Evolutionary conservation across 23 red algal species (phyloP).

Genomic region (Gracilaria caudata): DNA sequence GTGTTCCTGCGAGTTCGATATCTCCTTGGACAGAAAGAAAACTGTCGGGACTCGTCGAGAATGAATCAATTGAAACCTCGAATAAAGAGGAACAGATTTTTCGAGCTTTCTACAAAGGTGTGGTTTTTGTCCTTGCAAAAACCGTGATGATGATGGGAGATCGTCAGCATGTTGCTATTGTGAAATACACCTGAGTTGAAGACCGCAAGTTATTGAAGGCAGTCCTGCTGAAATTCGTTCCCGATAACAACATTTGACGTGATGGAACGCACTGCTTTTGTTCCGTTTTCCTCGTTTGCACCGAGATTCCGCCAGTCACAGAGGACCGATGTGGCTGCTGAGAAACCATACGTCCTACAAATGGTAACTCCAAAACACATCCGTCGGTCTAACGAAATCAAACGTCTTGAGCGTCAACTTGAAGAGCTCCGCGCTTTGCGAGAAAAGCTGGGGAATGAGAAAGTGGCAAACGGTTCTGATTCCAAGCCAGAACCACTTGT

Average conservation of each 20-base stretch:
- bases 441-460: slow-evolving; percentile 25
- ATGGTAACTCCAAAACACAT: slow-evolving; percentile 52
- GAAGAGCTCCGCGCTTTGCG: slow-evolving; percentile 54
- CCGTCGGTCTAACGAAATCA: slow-evolving; percentile 48
- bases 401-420: slow-evolving; percentile 44
- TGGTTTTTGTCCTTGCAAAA: too few relatives aligned
- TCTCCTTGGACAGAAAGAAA: too few relatives aligned
- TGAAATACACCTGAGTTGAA: too few relatives aligned
- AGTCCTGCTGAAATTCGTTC: background rate
- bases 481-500: background rate
- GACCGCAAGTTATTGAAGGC: background rate
- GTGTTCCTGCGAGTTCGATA: too few relatives aligned
- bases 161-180: too few relatives aligned
- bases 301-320: background rate
- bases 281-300: slow-evolving; percentile 14
- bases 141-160: too few relatives aligned
- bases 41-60: too few relatives aligned
- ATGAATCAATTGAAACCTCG: too few relatives aligned
- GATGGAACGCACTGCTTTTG: background rate
- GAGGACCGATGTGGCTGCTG: background rate
- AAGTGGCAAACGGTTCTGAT: background rate
- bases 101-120: too few relatives aligned
- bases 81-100: too few relatives aligned
- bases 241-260: background rate
- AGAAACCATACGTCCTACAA: background rate